Base-by-base conservation (phyloP, 495 filamentous ascomycete genomes). In the Trichoderma parareesei region DNA sequence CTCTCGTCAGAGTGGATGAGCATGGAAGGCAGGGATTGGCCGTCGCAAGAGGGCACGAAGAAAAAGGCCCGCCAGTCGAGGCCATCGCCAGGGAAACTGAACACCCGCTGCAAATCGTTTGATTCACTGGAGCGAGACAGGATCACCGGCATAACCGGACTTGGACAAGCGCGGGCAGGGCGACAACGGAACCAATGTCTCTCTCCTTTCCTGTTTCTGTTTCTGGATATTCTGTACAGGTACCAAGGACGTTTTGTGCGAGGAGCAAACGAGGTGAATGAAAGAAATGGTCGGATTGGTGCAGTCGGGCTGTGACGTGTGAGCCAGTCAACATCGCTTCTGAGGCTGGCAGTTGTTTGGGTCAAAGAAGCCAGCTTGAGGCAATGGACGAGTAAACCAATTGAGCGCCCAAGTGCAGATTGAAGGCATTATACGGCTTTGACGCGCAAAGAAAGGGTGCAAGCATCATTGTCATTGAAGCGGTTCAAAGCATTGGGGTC, bases 11-110 rank as follows among this genome's bases (percentile, higher is more conserved):
- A 16, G 53, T 10, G 27, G 33, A n/a, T 16, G 53, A 57, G 18
- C 20, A 57, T 38, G 20, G 27, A 57, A 10, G 27, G 11, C 27
- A 57, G 27, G 53, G 53, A 57, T 57, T 6, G 53, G 9, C 37
- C 53, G 35, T 57, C 9, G 8, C 53, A 57, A 37, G 5, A 57
- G 53, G 53, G 48, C 16, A 27, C 27, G 2, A 27, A 27, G n/a
- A n/a, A 27, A 27, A 27, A 27, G 18, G 13, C 48, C n/a, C 14
- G 14, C 20, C 18, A 4, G 3, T 8, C 10, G 18, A 55, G 20
- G 20, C 27, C 53, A 38, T 57, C 27, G 53, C 18, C 53, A 57
- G 53, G 53, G 53, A 57, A 57, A 57, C 53, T 57, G 53, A 57
- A 14, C 27, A 57, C 53, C 27, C 27, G 40, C 40, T 41, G 40